These are phyloP conservation scores for Penicillium nordicum DNA, from an alignment of 2,329 filamentous ascomycete species.

Conservation along the genomic window DNA sequence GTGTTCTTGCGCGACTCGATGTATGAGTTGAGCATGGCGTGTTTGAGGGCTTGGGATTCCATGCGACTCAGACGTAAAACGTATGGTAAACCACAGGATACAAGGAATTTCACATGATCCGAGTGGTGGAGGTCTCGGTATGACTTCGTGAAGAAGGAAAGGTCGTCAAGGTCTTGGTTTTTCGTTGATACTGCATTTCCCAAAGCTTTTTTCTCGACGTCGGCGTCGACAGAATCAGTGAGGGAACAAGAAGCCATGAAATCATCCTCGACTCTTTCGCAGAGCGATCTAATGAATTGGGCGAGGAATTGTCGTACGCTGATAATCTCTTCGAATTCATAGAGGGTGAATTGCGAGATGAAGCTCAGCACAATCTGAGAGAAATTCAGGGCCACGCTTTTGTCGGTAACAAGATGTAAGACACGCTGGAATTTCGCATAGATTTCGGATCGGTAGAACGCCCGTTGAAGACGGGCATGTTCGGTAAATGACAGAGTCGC, in stretches of 20 bases:
- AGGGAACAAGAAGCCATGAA: background rate
- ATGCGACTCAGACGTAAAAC: background rate
- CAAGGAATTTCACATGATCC: background rate
- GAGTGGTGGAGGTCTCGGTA: background rate
- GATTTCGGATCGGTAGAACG: slow-evolving; percentile 1
- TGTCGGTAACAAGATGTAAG: background rate
- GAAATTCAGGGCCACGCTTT: background rate
- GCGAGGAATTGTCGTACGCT: background rate
- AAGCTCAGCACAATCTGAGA: background rate
- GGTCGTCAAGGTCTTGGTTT: background rate
- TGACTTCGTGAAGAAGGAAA: background rate
- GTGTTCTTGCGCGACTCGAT: background rate
- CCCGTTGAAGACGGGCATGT: background rate
- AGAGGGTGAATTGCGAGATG: background rate
- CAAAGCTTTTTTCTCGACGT: background rate
- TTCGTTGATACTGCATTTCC: background rate
- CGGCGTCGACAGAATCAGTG: no score
- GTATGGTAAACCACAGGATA: background rate
- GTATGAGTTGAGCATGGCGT: background rate
- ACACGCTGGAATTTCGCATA: background rate
- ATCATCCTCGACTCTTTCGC: background rate
- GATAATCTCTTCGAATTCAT: slow-evolving; percentile 3
- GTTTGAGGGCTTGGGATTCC: background rate
- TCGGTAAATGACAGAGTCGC: background rate
- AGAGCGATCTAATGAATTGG: background rate